These are phyloP conservation scores for Paxillus involutus DNA, from an alignment of 768 basidiomycete species.

Conservation along the genomic window DNA sequence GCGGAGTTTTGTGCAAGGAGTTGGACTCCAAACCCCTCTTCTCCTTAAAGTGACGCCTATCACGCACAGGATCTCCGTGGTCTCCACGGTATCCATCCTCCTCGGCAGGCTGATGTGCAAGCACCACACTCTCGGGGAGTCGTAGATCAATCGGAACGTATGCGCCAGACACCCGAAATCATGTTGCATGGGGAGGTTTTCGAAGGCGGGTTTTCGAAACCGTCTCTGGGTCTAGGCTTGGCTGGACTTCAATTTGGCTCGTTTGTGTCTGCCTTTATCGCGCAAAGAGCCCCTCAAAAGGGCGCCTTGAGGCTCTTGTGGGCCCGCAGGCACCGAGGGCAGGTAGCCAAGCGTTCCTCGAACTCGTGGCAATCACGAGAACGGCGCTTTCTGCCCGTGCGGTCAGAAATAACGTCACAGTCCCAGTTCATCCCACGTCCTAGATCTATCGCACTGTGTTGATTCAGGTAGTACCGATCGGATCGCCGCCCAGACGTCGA, in stretches of 20 bases:
- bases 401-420: no score
- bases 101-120: constrained; percentile 76
- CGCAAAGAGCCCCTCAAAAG: neutral
- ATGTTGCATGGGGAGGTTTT: constrained; percentile 31
- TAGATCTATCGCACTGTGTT: no score
- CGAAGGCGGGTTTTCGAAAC: constrained; percentile 21
- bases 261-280: neutral
- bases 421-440: no score
- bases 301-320: neutral
- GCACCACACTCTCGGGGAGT: constrained; percentile 56
- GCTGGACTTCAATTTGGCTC: constrained; percentile 29
- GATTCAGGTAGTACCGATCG: no score
- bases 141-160: constrained; percentile 51
- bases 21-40: neutral
- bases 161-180: constrained; percentile 37
- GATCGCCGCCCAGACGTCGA: no score
- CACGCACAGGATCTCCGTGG: constrained; percentile 39
- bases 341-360: no score
- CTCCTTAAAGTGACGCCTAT: constrained; percentile 55
- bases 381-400: no score
- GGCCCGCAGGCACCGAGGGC: no score
- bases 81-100: constrained; percentile 26
- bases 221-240: no score
- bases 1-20: neutral
- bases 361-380: no score